These are phyloP conservation scores for Cyberlindnera meyerae DNA, from an alignment of 805 yeast genomes.

Conservation along the genomic window DNA sequence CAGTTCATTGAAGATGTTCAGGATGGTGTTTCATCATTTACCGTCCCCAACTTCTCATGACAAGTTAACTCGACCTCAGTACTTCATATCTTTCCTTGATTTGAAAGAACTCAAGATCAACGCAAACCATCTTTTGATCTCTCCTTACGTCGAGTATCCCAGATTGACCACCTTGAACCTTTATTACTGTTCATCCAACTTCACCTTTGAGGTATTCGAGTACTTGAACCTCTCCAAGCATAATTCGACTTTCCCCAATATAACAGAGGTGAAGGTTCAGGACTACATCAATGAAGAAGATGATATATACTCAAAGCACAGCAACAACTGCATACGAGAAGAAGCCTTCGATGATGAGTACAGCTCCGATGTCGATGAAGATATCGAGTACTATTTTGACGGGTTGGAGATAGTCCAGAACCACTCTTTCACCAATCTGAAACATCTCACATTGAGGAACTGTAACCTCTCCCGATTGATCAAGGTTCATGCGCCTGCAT, in stretches of 20 bases:
- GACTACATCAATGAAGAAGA: slow-evolving; percentile 27
- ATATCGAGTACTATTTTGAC: slow-evolving; percentile 34
- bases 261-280: slow-evolving; percentile 17
- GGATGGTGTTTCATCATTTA: slow-evolving; percentile 14
- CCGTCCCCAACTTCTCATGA: too few relatives aligned
- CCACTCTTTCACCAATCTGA: slow-evolving; percentile 10
- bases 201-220: slow-evolving; percentile 20
- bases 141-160: slow-evolving; percentile 13
- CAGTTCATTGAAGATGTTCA: slow-evolving; percentile 22
- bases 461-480: slow-evolving; percentile 21
- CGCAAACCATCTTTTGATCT: slow-evolving; percentile 20
- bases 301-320: slow-evolving; percentile 19
- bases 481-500: slow-evolving; percentile 12
- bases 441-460: slow-evolving; percentile 18
- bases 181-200: slow-evolving; percentile 24
- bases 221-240: slow-evolving; percentile 13
- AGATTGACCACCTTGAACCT: slow-evolving; percentile 13
- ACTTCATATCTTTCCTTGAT: slow-evolving; percentile 8
- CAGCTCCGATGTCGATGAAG: slow-evolving; percentile 31
- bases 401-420: slow-evolving; percentile 26
- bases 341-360: slow-evolving; percentile 28
- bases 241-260: slow-evolving; percentile 12
- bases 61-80: too few relatives aligned
- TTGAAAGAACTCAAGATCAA: slow-evolving; percentile 16
- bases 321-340: slow-evolving; percentile 18